Evolutionary conservation across 1,139 yeast genomes (phyloP).

Genomic region (Hansenula anomala): DNA sequence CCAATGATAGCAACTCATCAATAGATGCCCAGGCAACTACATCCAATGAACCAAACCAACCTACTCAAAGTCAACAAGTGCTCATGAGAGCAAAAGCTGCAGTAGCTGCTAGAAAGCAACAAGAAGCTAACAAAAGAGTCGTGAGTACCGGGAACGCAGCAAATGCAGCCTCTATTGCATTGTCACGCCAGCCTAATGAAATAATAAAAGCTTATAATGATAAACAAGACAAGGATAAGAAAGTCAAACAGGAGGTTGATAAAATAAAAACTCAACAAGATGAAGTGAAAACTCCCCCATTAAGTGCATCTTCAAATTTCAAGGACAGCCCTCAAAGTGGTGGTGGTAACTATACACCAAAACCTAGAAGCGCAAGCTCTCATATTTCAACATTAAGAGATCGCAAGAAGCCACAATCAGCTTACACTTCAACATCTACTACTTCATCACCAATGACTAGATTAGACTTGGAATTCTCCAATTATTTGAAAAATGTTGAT

Average conservation of each 20-base stretch:
- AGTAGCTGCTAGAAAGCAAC: constrained; percentile 22
- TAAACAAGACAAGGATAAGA: constrained; percentile 7
- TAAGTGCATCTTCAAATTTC: constrained; percentile 10
- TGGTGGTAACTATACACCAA: not conserved
- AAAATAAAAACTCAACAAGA: constrained; percentile 11
- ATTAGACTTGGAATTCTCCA: constrained; percentile 66
- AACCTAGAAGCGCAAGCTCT: constrained; percentile 1
- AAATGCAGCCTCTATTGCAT: constrained; percentile 30
- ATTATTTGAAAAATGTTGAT: constrained; percentile 51
- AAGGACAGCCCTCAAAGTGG: constrained; percentile 1
- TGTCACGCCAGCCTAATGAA: constrained; percentile 23
- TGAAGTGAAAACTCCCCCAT: constrained; percentile 22
- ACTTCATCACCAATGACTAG: constrained; percentile 39
- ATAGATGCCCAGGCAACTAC: not conserved
- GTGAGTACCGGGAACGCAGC: constrained; percentile 25
- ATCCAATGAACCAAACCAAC: constrained; percentile 14
- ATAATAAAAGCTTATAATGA: constrained; percentile 17
- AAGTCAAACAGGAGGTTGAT: constrained; percentile 4
- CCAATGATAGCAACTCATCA: constrained; percentile 8
- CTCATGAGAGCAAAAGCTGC: constrained; percentile 20
- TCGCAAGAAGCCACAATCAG: not conserved
- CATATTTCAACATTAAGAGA: not conserved
- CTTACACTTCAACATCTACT: not conserved
- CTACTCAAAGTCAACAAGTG: constrained; percentile 21
- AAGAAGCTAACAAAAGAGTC: constrained; percentile 12